Evolutionary conservation across 1,284 basidiomycete species (phyloP), one percentile per base, ranked within the genome.

Genomic region (Polyporus tsugae): DNA sequence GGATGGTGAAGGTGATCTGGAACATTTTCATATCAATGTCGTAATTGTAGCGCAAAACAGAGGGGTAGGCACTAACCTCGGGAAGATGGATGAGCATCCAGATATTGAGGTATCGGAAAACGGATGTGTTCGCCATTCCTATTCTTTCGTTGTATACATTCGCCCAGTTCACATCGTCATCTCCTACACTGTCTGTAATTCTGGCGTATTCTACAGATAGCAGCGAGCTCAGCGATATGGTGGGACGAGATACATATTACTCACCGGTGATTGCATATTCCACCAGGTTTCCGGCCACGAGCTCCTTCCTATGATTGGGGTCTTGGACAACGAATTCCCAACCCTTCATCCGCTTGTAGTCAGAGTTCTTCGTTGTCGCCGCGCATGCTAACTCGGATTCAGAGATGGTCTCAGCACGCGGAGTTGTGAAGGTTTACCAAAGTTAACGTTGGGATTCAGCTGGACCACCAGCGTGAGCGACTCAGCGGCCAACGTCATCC

Each of bases 1-100:
- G 87, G 3, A 94, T 79, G 4, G 89, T 87, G 75, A 93, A 94
- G 1, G 52, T 85, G 59, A 93, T 86, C 91, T 93, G 62, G 10
- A 22, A 11, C 52, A 53, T 4, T 15, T 60, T 15, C 13, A 79
- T 91, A 89, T 33, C 91, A 53, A 91, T n/a, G n/a, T n/a, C n/a
- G n/a, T n/a, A 13, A 92, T 77, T 71, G 7, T 4, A 2, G 17
- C 9, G 17, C 2, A 9, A 38, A 58, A 2, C 33, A n/a, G n/a
- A n/a, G 29, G 6, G 33, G 6, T 1, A 29, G 25, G 10, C 4
- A 10, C 61, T 22, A 13, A 53, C 52, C 29, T 53, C 52, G 15
- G 29, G 15, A 1, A 53, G 15, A 13, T 53, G 52, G 13, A 9
- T 13, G 2, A 53, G 11, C 0, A 33, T 17, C 52, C 52, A 53